Percentiles rank a stretch among this genome's conserved stretches.
These are phyloP conservation scores for Agrocybe pediades DNA, from an alignment of 768 basidiomycete species.

Conservation along the genomic window DNA sequence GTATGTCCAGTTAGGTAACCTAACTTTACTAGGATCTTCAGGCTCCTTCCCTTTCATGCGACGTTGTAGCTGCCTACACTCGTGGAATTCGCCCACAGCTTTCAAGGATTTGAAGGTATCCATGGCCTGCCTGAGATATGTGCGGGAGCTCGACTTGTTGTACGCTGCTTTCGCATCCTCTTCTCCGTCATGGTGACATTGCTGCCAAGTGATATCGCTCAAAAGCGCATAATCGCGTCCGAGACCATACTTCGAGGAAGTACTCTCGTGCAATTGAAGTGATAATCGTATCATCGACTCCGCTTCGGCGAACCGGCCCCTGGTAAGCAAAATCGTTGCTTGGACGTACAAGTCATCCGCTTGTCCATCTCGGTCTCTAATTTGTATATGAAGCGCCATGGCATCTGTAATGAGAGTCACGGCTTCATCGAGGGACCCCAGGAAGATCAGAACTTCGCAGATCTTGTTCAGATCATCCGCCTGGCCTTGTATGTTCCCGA, in stretches of 20 bases:
- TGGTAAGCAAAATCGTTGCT: conserved; percentile 23
- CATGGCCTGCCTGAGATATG: too few species aligned
- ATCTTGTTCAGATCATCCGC: conserved; percentile 9
- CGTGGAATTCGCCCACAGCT: too few species aligned
- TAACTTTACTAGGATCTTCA: too few species aligned
- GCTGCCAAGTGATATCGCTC: conserved; percentile 21
- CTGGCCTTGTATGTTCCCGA: conserved; percentile 15
- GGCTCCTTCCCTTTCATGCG: too few species aligned
- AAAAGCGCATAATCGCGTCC: conserved; percentile 22
- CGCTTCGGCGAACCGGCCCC: conserved; percentile 20
- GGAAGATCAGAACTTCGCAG: neutral
- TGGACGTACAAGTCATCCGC: conserved; percentile 28
- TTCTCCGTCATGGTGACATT: neutral
- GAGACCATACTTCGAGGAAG: conserved; percentile 12
- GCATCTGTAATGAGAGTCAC: conserved; percentile 13
- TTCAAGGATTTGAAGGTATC: too few species aligned
- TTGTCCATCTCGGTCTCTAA: conserved; percentile 19
- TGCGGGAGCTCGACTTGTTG: too few species aligned
- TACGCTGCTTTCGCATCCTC: too few species aligned
- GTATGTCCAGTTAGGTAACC: too few species aligned
- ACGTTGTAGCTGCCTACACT: too few species aligned
- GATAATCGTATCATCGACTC: conserved; percentile 21
- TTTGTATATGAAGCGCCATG: conserved; percentile 16
- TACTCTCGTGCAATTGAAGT: conserved; percentile 18
- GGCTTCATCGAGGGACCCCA: conserved; percentile 1